Conservation (phyloP, 163 green algal species). For the Scenedesmus sp. region DNA sequence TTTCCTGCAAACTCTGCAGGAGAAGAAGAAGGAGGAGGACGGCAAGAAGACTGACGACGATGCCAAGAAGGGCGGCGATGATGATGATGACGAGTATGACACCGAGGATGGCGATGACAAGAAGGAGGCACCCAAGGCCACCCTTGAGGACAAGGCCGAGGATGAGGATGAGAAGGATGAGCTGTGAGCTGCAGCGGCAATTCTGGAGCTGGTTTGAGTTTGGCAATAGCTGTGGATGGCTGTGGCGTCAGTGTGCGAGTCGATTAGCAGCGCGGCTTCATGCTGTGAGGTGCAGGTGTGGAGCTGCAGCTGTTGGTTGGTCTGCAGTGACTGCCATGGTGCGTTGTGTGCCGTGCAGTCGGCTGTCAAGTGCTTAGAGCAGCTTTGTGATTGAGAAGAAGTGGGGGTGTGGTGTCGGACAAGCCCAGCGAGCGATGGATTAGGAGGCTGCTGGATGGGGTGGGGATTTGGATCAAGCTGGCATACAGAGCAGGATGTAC, state of each 20-base stretch:
- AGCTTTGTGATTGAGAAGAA: background rate
- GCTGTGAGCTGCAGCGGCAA: constrained; percentile 15
- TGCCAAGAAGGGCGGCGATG: background rate
- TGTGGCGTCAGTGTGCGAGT: too few relatives aligned
- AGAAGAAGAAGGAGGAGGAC: constrained; percentile 16
- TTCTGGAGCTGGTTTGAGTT: background rate
- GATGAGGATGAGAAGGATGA: constrained; percentile 53
- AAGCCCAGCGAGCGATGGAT: background rate
- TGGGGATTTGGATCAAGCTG: background rate
- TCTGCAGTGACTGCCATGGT: background rate
- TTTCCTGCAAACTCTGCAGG: background rate
- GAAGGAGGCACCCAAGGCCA: constrained; percentile 23
- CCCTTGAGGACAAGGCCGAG: constrained; percentile 1
- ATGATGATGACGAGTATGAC: constrained; percentile 51
- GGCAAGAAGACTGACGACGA: constrained; percentile 26
- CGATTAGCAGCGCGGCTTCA: background rate
- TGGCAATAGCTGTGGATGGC: background rate
- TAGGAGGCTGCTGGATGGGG: background rate
- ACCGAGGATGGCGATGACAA: constrained; percentile 47
- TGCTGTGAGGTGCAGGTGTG: background rate
- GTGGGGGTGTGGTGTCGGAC: background rate
- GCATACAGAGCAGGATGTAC: background rate
- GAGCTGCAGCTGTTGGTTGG: background rate
- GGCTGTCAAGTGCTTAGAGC: background rate
- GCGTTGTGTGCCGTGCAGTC: background rate